Conservation (phyloP, 257 asterid genomes). For the Eucommia ulmoides region DNA sequence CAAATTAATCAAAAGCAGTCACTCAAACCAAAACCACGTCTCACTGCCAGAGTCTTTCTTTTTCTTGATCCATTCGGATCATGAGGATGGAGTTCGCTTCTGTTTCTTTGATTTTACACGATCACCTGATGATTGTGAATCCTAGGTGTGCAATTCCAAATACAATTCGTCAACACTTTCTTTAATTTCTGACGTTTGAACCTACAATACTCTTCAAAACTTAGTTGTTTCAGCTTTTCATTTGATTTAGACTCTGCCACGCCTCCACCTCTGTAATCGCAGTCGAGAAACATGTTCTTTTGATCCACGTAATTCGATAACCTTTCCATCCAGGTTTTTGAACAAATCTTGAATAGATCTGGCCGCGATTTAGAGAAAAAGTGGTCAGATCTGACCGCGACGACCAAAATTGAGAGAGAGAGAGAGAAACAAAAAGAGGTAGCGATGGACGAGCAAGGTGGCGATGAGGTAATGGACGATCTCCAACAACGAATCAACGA, state of each 20-base stretch:
- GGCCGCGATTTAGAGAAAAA: no score
- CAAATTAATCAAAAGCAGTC: no score
- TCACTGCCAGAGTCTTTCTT: slow-evolving; percentile 31
- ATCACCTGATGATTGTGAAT: slow-evolving; percentile 22
- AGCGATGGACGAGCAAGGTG: no score
- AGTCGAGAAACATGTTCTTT: slow-evolving; percentile 42
- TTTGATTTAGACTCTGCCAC: slow-evolving; percentile 50
- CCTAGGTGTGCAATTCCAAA: slow-evolving; percentile 92
- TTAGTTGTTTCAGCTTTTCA: slow-evolving; percentile 63
- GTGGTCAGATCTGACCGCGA: no score
- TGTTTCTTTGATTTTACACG: slow-evolving; percentile 22
- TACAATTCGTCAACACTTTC: slow-evolving; percentile 30
- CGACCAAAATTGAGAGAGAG: no score
- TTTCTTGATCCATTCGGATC: slow-evolving; percentile 30
- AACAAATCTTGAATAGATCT: no score
- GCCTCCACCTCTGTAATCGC: slow-evolving; percentile 42
- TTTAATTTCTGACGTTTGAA: slow-evolving; percentile 75
- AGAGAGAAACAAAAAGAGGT: no score
- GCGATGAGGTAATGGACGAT: no score
- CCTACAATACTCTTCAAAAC: slow-evolving; percentile 69
- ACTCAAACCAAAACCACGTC: no score
- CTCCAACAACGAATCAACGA: no score
- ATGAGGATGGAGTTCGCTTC: slow-evolving; percentile 29
- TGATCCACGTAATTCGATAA: slow-evolving; percentile 16
- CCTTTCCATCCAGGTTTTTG: no score